phyloP scores from a whole-genome alignment of 2,329 filamentous ascomycete species.

The Sporothrix curviconia region DNA sequence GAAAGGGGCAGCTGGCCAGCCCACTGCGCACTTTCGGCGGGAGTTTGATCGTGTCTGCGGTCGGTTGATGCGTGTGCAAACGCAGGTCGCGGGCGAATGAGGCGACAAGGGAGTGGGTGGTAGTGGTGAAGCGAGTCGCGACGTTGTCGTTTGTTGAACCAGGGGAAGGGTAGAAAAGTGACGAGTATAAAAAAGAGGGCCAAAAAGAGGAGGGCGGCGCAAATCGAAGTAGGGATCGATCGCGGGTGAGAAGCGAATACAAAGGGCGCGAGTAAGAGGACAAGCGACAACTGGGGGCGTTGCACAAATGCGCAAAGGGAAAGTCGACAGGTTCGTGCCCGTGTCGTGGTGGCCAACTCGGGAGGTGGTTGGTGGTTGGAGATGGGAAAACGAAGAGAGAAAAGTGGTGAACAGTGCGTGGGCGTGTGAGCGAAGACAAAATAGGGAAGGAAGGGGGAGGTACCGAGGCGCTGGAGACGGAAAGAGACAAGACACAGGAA shows the following conservation, averaged over 20 bases:
- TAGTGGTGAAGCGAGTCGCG: too few relatives aligned
- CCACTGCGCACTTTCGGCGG: not conserved
- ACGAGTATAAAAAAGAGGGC: too few relatives aligned
- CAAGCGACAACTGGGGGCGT: not conserved
- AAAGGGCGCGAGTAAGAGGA: not conserved
- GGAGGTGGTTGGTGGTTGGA: not conserved
- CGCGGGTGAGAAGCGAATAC: not conserved
- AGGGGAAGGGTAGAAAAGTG: too few relatives aligned
- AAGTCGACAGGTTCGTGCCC: constrained; percentile 1
- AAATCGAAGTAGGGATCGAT: not conserved
- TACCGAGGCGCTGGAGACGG: not conserved
- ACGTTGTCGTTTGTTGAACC: too few relatives aligned
- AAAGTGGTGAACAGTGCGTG: not conserved
- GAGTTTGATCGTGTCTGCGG: too few relatives aligned
- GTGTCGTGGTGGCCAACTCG: not conserved
- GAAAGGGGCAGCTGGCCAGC: not conserved
- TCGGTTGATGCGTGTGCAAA: too few relatives aligned
- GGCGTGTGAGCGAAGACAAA: not conserved
- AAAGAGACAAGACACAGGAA: not conserved
- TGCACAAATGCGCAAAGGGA: not conserved
- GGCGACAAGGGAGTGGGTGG: too few relatives aligned
- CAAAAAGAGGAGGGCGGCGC: too few relatives aligned
- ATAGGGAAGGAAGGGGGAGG: too few relatives aligned
- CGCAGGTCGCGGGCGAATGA: too few relatives aligned
- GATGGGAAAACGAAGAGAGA: not conserved